These are phyloP conservation scores for Prosopis cineraria DNA, from an alignment of 306 rosid genomes.

Conservation along the genomic window DNA sequence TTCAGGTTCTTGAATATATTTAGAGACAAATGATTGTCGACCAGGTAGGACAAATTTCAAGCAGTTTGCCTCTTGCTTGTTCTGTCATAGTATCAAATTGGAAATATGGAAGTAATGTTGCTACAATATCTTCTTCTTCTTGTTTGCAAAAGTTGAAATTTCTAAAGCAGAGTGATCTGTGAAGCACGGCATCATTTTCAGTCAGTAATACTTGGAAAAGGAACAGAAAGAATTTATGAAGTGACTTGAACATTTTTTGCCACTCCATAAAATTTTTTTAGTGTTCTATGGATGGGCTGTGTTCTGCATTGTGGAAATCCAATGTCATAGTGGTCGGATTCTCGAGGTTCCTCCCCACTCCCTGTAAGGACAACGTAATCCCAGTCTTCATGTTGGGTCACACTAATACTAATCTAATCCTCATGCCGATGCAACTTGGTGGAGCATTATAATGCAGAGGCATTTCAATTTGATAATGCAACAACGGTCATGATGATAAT, in stretches of 20 bases:
- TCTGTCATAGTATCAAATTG: slow-evolving; percentile 21
- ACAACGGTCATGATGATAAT: background rate
- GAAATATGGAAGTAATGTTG: slow-evolving; percentile 7
- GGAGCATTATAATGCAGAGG: background rate
- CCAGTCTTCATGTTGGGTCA: slow-evolving; percentile 10
- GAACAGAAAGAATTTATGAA: too few relatives aligned
- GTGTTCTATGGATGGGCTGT: too few relatives aligned
- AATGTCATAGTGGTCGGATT: too few relatives aligned
- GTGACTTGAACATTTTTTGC: too few relatives aligned
- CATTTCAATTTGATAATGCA: background rate
- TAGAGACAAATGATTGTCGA: slow-evolving; percentile 34
- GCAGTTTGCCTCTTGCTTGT: slow-evolving; percentile 12
- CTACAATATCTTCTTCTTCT: background rate
- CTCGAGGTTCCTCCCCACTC: too few relatives aligned
- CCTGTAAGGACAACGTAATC: background rate
- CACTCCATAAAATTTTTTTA: too few relatives aligned
- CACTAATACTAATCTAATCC: background rate
- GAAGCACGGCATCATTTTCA: too few relatives aligned
- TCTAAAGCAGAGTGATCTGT: too few relatives aligned
- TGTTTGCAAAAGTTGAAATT: too few relatives aligned
- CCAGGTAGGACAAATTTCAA: slow-evolving; percentile 42
- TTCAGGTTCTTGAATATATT: slow-evolving; percentile 56
- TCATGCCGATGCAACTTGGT: background rate
- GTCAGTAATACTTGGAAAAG: too few relatives aligned
- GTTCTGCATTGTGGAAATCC: too few relatives aligned